phyloP scores from a whole-genome alignment of 495 filamentous ascomycete genomes.

The Hypoxylon fragiforme region DNA sequence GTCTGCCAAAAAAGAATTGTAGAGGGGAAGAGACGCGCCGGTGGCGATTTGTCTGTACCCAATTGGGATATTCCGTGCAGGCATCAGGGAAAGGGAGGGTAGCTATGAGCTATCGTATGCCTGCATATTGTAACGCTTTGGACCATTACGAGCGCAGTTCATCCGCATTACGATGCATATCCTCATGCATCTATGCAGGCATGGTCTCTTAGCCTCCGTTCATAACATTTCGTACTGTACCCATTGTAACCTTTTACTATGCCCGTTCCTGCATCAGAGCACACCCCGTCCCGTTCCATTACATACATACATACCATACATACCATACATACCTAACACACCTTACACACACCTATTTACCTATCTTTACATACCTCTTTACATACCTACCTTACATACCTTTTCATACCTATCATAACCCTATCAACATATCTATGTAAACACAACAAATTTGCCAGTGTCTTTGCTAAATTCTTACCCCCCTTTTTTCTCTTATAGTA shows the following conservation, averaged over 20 bases:
- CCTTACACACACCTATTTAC: not conserved
- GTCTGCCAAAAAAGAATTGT: conserved; percentile 5
- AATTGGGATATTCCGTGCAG: conserved; percentile 19
- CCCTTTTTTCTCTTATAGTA: conserved; percentile 51
- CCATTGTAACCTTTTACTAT: conserved; percentile 7
- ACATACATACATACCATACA: too few relatives aligned
- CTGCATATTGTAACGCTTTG: conserved; percentile 27
- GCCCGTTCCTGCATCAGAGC: conserved; percentile 35
- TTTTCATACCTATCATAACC: too few relatives aligned
- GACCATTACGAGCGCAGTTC: conserved; percentile 23
- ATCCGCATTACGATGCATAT: conserved; percentile 19
- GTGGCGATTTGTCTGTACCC: conserved; percentile 21
- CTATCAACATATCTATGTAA: not conserved
- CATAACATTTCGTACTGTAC: not conserved
- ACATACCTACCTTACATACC: not conserved
- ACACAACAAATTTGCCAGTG: conserved; percentile 5
- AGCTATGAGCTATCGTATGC: conserved; percentile 16
- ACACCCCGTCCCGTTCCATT: conserved; percentile 14
- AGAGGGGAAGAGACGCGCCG: conserved; percentile 22
- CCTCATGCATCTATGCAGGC: conserved; percentile 15
- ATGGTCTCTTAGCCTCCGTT: not conserved
- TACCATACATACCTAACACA: too few relatives aligned
- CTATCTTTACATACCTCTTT: not conserved
- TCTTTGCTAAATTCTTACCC: conserved; percentile 19
- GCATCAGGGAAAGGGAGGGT: conserved; percentile 4